These are phyloP conservation scores for Waitea zeae DNA, from an alignment of 1,284 basidiomycete genomes.

Conservation along the genomic window DNA sequence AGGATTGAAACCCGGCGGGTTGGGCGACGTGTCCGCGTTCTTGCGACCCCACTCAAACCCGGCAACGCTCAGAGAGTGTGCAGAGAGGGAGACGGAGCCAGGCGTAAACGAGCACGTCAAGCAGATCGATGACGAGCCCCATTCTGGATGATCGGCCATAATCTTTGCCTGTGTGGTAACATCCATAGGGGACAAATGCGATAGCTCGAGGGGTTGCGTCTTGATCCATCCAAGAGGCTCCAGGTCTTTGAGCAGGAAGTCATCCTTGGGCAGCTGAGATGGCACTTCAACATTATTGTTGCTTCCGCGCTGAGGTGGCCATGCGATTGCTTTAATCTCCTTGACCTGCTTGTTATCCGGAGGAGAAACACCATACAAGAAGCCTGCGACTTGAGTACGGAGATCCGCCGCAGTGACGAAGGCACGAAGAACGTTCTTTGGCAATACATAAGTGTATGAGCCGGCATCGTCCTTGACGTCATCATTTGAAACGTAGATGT, in stretches of 20 bases:
- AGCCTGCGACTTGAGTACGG: conserved; percentile 91
- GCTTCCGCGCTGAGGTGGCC: conserved; percentile 92
- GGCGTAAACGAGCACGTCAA: conserved; percentile 94
- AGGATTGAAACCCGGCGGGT: conserved; percentile 84
- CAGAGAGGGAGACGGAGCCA: conserved; percentile 89
- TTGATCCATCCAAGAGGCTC: conserved; percentile 98
- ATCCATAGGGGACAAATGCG: conserved; percentile 85
- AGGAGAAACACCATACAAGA: conserved; percentile 85
- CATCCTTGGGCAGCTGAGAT: conserved; percentile 74
- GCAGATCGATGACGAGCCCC: conserved; percentile 89
- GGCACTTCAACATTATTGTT: conserved; percentile 90
- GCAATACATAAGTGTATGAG: conserved; percentile 88
- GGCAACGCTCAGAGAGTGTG: conserved; percentile 76
- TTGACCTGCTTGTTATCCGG: conserved; percentile 97
- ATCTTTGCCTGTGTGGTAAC: conserved; percentile 93
- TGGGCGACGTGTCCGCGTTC: conserved; percentile 73
- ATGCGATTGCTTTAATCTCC: conserved; percentile 94
- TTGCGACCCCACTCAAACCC: conserved; percentile 99
- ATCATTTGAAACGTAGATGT: conserved; percentile 98
- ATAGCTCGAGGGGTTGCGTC: conserved; percentile 86
- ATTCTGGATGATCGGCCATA: conserved; percentile 92
- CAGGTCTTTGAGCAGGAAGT: conserved; percentile 86
- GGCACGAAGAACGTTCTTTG: conserved; percentile 92
- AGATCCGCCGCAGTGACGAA: conserved; percentile 92
- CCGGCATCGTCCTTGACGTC: conserved; percentile 96